These are phyloP conservation scores for Citrus mangshanensis DNA, from an alignment of 345 rosid genomes.

Conservation along the genomic window DNA sequence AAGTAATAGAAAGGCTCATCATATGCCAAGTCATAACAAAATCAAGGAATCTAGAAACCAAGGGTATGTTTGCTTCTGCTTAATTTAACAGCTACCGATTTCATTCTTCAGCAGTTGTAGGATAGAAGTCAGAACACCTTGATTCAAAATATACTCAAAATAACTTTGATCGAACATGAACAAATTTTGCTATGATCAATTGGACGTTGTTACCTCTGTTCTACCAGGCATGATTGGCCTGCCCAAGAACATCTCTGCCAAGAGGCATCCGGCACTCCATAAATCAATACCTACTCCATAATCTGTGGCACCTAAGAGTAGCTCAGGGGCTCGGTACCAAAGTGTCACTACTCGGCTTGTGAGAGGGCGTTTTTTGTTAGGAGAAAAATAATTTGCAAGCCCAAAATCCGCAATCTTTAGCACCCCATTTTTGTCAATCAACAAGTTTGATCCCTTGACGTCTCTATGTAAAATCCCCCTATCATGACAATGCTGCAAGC, in stretches of 20 bases:
- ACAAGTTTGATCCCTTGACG: conserved; percentile 59
- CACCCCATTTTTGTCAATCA: conserved; percentile 51
- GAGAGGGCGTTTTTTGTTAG: conserved; percentile 38
- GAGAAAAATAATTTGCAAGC: conserved; percentile 48
- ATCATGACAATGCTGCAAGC: neutral
- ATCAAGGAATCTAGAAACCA: neutral
- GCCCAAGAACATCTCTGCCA: conserved; percentile 62
- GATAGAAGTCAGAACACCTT: neutral
- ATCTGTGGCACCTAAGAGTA: conserved; percentile 50
- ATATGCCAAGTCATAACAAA: neutral
- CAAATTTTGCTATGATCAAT: neutral
- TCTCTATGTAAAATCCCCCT: conserved; percentile 34
- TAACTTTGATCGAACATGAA: neutral
- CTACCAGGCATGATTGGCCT: conserved; percentile 59
- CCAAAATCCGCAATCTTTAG: conserved; percentile 67
- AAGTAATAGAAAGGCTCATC: neutral
- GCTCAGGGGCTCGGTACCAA: conserved; percentile 71
- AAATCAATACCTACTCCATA: conserved; percentile 65
- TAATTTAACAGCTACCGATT: neutral
- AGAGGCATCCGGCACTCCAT: conserved; percentile 70
- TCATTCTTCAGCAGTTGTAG: too few relatives aligned
- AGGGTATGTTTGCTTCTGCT: neutral
- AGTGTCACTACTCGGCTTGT: conserved; percentile 61
- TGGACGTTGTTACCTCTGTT: conserved; percentile 40
- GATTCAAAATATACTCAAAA: neutral